Evolutionary conservation across 768 basidiomycete genomes (phyloP), one percentile per base, ranked within the genome.

Genomic region (Mycena amicta): DNA sequence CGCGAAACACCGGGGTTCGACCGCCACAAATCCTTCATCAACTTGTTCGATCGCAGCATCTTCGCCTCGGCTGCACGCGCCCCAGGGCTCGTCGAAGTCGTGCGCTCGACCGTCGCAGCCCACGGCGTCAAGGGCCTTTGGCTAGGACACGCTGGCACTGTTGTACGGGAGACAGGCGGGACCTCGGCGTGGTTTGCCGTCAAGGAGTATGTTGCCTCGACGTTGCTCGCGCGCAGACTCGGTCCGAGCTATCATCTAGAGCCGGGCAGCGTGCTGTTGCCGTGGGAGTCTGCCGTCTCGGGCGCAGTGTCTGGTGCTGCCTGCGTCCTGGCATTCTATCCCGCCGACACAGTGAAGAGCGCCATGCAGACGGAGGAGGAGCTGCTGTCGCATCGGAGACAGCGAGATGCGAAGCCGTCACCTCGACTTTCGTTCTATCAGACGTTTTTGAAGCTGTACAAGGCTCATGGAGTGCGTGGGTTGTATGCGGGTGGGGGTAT

Each of bases 281-380:
- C 88, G 2, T 90, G 85, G 85, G 92, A 98, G 71, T 88, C 91
- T 1, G 93, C 93, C n/a, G 55, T 90, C 0, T 82, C 90, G 1
- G 95, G 95, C 20, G 95, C 93, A 3, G 81, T 85, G 55, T 93
- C 95, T 2, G 95, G 95, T 11, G 87, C 89, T 3, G 79, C 83
- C 46, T 96, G 92, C 75, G 95, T 92, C 62, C 75, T 95, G 66
- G 81, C 92, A n/a, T 79, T 96, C 52, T 98, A 95, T 79, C 96
- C 96, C 0, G 95, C 95, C 3, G 96, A 98, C 74, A 91, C 92
- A 27, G 83, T 98, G 66, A 98, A 98, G 80, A 92, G 89, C 61
- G 83, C 93, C 57, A 92, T 98, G 70, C 96, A 98, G 79, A 98
- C 96, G 0, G 90, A 89, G 70, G 90, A 91, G 53, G 95, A 97